A percentile compares a stretch with the other conserved stretches of the same genome.
These are phyloP conservation scores for Dipodascus albidus DNA, from an alignment of 805 yeast genomes.

Conservation along the genomic window DNA sequence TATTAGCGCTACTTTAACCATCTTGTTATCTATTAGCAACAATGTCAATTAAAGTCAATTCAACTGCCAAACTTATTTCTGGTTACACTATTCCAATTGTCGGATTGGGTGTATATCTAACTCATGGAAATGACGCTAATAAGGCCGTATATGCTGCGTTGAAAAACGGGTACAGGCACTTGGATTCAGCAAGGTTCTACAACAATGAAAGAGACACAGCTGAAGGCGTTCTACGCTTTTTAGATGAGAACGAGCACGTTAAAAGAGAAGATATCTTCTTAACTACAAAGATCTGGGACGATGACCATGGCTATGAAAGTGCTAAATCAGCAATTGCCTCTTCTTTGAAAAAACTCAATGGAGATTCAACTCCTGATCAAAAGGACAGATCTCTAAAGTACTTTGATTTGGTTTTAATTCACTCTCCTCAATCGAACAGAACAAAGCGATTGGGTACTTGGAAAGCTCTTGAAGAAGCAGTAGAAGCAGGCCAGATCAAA, in stretches of 20 bases:
- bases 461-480: conserved; percentile 46
- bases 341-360: conserved; percentile 36
- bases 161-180: conserved; percentile 56
- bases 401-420: conserved; percentile 61
- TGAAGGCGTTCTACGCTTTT: conserved; percentile 41
- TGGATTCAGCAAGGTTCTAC: conserved; percentile 64
- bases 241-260: conserved; percentile 27
- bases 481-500: conserved; percentile 36
- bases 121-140: neutral
- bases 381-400: conserved; percentile 33
- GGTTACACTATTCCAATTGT: conserved; percentile 8
- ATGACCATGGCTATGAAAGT: conserved; percentile 36
- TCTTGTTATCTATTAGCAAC: no score
- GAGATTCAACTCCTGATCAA: neutral
- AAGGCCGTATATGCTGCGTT: conserved; percentile 33
- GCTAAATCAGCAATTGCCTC: conserved; percentile 37
- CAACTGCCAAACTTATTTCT: neutral
- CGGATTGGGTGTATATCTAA: conserved; percentile 12
- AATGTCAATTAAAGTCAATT: neutral
- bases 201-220: conserved; percentile 52
- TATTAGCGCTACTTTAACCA: neutral
- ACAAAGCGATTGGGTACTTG: conserved; percentile 36
- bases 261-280: conserved; percentile 40
- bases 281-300: conserved; percentile 67
- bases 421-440: conserved; percentile 31